Base-by-base conservation (phyloP, 2,329 filamentous ascomycete genomes). In the Plenodomus tracheiphilus region DNA sequence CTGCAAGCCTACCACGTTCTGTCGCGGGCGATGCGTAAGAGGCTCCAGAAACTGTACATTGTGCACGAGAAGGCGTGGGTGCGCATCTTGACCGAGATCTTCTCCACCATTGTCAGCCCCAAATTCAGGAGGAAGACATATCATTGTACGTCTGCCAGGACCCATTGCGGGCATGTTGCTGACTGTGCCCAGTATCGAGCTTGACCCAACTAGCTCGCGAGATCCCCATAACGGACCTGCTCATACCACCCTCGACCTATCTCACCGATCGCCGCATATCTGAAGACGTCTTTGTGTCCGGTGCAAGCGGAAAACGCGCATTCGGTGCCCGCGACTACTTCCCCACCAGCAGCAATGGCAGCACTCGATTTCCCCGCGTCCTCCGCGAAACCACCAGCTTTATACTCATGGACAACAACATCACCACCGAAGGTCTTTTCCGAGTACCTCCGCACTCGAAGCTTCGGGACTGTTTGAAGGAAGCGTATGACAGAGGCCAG, bases 11-110 rank as follows among this genome's bases (percentile, higher is more conserved):
- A 83, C 65, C 78, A 82, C 59, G 73, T 82, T 51, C 72, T 83
- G 43, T 77, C 77, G 28, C 68, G 81, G 51, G 80, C 79, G 4
- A 78, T 79, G 63, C 74, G 80, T 49, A 83, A 83, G 71, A 73
- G 79, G 49, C 71, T 83, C 47, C 77, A 81, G 61, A 78, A 75
- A 60, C 70, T 83, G 36, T 83, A 81, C 65, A 80, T 83, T 59
- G 81, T 83, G 44, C 80, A 83, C 62, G 80, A 82, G 59, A 75
- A 79, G 47, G 79, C 77, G 20, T 83, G 80, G 80, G 79, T 83
- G 28, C 68, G 80, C 46, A 79, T 82, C 37, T 66, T 83, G 54
- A 74, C 81, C 17, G 79, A 81, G 61, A 76, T 82, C 47, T 80
- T 83, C 65, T 80, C 79, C 3, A 81, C 79, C 20, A 78, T 83